Percentiles rank a stretch among this genome's conserved stretches.
phyloP scores from a whole-genome alignment of 495 filamentous ascomycete genomes.

The Aspergillus carlsbadensis region DNA sequence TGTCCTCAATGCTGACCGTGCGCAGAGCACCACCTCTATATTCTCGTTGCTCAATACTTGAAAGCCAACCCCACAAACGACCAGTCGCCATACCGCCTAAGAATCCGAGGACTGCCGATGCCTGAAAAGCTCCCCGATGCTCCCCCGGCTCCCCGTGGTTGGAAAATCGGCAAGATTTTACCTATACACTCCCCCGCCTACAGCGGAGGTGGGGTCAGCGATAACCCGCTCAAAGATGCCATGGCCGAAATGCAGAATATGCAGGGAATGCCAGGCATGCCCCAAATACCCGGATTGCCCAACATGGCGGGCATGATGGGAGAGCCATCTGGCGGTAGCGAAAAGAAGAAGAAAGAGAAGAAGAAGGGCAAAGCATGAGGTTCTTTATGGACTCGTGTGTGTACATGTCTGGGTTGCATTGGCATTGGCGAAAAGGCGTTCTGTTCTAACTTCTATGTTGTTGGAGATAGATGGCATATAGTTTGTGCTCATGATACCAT shows the following conservation, averaged over 20 bases:
- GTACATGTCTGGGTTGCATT: slow-evolving; percentile 24
- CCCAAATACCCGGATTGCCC: slow-evolving; percentile 43
- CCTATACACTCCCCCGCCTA: slow-evolving; percentile 86
- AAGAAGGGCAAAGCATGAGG: slow-evolving; percentile 45
- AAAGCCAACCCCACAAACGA: slow-evolving; percentile 70
- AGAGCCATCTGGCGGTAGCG: slow-evolving; percentile 37
- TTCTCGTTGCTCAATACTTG: slow-evolving; percentile 72
- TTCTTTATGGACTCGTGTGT: slow-evolving; percentile 5
- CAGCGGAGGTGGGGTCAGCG: slow-evolving; percentile 90
- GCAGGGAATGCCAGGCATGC: slow-evolving; percentile 53
- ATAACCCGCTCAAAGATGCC: slow-evolving; percentile 96
- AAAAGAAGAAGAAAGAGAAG: slow-evolving; percentile 53
- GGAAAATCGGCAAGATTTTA: slow-evolving; percentile 83
- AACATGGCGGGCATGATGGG: slow-evolving; percentile 43
- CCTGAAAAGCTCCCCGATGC: slow-evolving; percentile 63
- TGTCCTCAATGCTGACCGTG: not conserved
- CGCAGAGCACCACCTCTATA: slow-evolving; percentile 80
- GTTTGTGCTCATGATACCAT: slow-evolving; percentile 22
- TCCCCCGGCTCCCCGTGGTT: slow-evolving; percentile 80
- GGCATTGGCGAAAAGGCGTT: slow-evolving; percentile 27
- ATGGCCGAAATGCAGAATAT: slow-evolving; percentile 85
- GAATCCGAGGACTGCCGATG: slow-evolving; percentile 65
- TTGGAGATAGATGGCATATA: slow-evolving; percentile 9
- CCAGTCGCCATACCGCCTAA: slow-evolving; percentile 63
- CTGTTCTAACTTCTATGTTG: slow-evolving; percentile 12